Percentiles rank a stretch among this genome's conserved stretches.
Conservation (phyloP, 768 basidiomycete species). For the Podaxis pistillaris region DNA sequence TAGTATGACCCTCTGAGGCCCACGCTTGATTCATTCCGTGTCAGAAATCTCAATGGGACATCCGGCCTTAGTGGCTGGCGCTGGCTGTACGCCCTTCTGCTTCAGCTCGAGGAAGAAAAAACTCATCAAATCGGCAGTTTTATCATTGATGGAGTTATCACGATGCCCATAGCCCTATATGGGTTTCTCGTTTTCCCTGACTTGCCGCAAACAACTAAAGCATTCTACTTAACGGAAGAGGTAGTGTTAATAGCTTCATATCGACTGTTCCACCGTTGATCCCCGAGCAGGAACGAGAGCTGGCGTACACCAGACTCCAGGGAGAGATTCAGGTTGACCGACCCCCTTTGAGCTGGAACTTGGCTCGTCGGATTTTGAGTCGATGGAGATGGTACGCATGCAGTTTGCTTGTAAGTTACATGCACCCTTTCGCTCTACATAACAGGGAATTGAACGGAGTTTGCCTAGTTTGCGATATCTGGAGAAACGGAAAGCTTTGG, state of each 20-base stretch:
- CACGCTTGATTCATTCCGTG: neutral
- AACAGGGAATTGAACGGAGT: neutral
- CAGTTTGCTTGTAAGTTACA: slow-evolving; percentile 52
- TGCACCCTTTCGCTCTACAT: neutral
- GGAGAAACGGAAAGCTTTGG: slow-evolving; percentile 70
- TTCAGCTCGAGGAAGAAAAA: neutral
- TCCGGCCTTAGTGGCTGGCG: slow-evolving; percentile 63
- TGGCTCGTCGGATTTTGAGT: slow-evolving; percentile 47
- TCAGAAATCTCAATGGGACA: slow-evolving; percentile 50
- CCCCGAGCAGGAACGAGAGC: slow-evolving; percentile 45
- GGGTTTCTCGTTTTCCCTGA: slow-evolving; percentile 76
- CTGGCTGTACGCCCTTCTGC: slow-evolving; percentile 48
- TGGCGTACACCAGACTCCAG: slow-evolving; percentile 50
- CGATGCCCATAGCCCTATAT: slow-evolving; percentile 68
- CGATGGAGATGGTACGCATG: slow-evolving; percentile 72
- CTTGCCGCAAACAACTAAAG: slow-evolving; percentile 59
- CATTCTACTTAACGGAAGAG: slow-evolving; percentile 61
- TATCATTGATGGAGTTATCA: slow-evolving; percentile 70
- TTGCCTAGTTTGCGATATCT: slow-evolving; percentile 55
- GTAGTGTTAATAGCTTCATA: slow-evolving; percentile 25
- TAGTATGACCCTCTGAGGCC: neutral
- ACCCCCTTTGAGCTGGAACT: slow-evolving; percentile 43
- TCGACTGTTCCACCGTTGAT: neutral
- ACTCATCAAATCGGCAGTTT: slow-evolving; percentile 36
- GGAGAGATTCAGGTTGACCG: slow-evolving; percentile 38